These are phyloP conservation scores for Wickerhamiella domercqiae DNA, from an alignment of 805 yeast genomes.

Conservation along the genomic window DNA sequence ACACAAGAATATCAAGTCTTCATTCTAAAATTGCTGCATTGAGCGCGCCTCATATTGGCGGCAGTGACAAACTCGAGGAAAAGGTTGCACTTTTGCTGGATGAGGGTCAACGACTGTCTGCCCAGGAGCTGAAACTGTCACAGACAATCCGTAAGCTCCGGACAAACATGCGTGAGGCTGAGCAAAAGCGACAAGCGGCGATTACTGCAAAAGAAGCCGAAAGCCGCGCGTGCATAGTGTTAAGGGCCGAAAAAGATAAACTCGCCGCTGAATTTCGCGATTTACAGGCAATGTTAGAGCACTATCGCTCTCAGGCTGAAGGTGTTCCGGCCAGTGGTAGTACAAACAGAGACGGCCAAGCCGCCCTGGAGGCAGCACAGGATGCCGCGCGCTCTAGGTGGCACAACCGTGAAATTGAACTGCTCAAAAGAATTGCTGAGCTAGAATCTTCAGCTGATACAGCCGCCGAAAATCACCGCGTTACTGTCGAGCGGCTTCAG, in stretches of 20 bases:
- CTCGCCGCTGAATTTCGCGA: slow-evolving; percentile 21
- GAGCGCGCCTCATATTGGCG: slow-evolving; percentile 2
- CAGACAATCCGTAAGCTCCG: slow-evolving; percentile 52
- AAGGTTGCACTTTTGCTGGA: slow-evolving; percentile 49
- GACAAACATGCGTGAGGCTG: slow-evolving; percentile 30
- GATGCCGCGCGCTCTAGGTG: slow-evolving; percentile 66
- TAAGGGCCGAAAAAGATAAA: slow-evolving; percentile 28
- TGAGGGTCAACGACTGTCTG: slow-evolving; percentile 16
- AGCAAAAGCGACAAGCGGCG: slow-evolving; percentile 15
- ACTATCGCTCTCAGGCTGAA: slow-evolving; percentile 49
- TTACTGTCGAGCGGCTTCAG: slow-evolving; percentile 2
- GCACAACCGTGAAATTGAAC: slow-evolving; percentile 60
- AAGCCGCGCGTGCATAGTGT: slow-evolving; percentile 8
- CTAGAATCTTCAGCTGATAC: slow-evolving; percentile 8
- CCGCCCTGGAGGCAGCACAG: slow-evolving; percentile 48
- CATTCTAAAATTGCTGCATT: slow-evolving; percentile 11
- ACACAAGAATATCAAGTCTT: slow-evolving; percentile 6
- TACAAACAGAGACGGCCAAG: neutral
- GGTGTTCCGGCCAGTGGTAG: slow-evolving; percentile 5
- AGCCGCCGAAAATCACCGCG: neutral
- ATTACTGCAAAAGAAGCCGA: neutral
- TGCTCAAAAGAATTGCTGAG: slow-evolving; percentile 33
- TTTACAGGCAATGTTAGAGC: slow-evolving; percentile 41
- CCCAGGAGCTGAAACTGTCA: slow-evolving; percentile 47
- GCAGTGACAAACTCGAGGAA: slow-evolving; percentile 27